Base-by-base conservation (phyloP, 164 flowering plant species). In the Magnolia kwangsiensis region DNA sequence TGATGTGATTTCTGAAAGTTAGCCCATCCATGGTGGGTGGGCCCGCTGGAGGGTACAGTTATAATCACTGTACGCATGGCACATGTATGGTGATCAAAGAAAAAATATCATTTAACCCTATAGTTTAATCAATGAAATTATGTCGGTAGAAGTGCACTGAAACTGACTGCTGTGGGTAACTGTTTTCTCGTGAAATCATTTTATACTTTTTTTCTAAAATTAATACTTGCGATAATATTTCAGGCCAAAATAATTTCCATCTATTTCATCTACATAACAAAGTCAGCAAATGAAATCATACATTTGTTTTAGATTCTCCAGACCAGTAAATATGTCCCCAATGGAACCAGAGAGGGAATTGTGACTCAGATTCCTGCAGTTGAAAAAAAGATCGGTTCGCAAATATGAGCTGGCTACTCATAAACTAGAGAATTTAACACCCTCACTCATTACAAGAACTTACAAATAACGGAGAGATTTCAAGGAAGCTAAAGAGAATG, bases 341-440 rank as follows among this genome's bases (percentile, higher is more conserved):
- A 94, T 76, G 2, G 92, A 85, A 74, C 98, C 97, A 80, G 88
- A 85, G 67, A 94, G 71, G 4, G 70, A 75, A 78, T 94, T 94
- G 82, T 89, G 92, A 85, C 96, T 91, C 79, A 94, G 77, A 79
- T 92, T 94, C 85, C 98, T 91, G 88, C 79, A 85, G 23, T 29
- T 61, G 55, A 27, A 74, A 74, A 65, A 74, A 61, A 27, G 67
- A 19, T 19, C 3, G 23, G 9, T 9, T 8, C 31, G 24, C 20
- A 19, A 65, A 65, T 16, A 65, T 21, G 20, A 19, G 24, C 27
- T 65, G 18, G 3, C 18, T 21, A 50, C 67, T 69, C 23, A n/a
- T 20, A 20, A 31, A 74, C 9, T 19, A 49, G 72, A 65, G 63
- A 45, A 24, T 21, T 0, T 9, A 78, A 67, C 23, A 31, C 67